Percentiles rank a stretch among this genome's conserved stretches.
Conservation (phyloP, 306 rosid species). For the Crotalaria pallida region DNA sequence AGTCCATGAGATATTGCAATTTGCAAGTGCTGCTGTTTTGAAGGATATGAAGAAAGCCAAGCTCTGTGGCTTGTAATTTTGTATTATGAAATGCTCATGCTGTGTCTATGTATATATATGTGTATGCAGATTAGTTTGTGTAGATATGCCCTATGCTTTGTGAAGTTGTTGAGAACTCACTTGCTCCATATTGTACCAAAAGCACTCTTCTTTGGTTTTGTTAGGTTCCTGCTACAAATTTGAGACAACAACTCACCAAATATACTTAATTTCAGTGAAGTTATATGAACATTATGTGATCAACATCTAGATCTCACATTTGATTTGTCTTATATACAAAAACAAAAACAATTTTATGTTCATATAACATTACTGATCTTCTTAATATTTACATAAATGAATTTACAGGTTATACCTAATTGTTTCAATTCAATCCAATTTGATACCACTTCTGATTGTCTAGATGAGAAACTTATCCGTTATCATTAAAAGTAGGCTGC, state of each 20-base stretch:
- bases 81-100: background rate
- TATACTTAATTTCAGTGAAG: background rate
- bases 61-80: background rate
- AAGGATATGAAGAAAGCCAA: background rate
- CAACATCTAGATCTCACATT: too few relatives aligned
- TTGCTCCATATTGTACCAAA: constrained; percentile 40
- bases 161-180: constrained; percentile 25
- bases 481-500: too few relatives aligned
- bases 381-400: too few relatives aligned
- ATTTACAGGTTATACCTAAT: too few relatives aligned
- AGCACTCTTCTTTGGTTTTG: constrained; percentile 10
- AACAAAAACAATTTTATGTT: too few relatives aligned
- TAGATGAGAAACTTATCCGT: too few relatives aligned
- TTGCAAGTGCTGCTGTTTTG: constrained; percentile 1
- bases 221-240: background rate
- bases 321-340: too few relatives aligned
- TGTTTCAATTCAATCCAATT: too few relatives aligned
- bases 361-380: too few relatives aligned
- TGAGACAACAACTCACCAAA: constrained; percentile 14
- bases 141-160: background rate
- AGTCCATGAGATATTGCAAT: constrained; percentile 31
- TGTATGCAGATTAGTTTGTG: constrained; percentile 16
- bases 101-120: constrained; percentile 7
- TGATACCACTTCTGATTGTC: too few relatives aligned
- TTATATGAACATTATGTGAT: too few relatives aligned